Base-by-base conservation (phyloP, 805 yeast genomes). In the Lachancea fermentati region DNA sequence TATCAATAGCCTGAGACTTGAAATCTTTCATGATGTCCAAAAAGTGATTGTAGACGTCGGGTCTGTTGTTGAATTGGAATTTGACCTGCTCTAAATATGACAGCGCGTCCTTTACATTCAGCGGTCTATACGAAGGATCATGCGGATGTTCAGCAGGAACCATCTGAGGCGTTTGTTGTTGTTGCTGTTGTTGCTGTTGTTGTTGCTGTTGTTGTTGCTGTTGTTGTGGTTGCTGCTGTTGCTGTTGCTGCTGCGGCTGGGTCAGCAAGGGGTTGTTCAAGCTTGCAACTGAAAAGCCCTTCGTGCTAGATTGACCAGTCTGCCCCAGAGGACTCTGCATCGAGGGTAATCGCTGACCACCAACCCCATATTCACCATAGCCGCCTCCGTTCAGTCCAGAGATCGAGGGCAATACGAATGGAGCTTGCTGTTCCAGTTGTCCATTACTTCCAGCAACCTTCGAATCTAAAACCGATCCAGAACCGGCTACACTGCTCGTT, bases 11-110 rank as follows among this genome's bases (percentile, higher is more conserved):
- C 67, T 91, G 97, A 39, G 94, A 82, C 69, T 94, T 94, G 69
- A 93, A 94, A 60, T 94, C 99, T 68, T 94, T 94, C 99, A 93
- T 93, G 49, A 93, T 91, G 60, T 93, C 99, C 57, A 93, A 72
- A 57, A 94, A 93, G 62, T 85, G 88, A 63, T 93, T 93, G 71
- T 93, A 93, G 32, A 93, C 95, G 54, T 89, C 97, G 0, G 97
- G 94, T 65, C 91, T 95, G 49, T 80, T 76, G 62, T 77, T 83
- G 65, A 93, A 93, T 61, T 89, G 97, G 36, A 82, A 75, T 64
- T 93, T 93, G 38, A 93, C 98, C 65, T 89, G 96, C 60, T 94
- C 98, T 51, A 93, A 74, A 58, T 94, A 93, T 7, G 96, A 80
- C 49, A 93, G 71, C 4, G 99, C 99, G 63, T 93, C 99, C 59